These are phyloP conservation scores for Pseudogymnoascus sp. DNA, from an alignment of 2,329 filamentous ascomycete species.

Conservation along the genomic window DNA sequence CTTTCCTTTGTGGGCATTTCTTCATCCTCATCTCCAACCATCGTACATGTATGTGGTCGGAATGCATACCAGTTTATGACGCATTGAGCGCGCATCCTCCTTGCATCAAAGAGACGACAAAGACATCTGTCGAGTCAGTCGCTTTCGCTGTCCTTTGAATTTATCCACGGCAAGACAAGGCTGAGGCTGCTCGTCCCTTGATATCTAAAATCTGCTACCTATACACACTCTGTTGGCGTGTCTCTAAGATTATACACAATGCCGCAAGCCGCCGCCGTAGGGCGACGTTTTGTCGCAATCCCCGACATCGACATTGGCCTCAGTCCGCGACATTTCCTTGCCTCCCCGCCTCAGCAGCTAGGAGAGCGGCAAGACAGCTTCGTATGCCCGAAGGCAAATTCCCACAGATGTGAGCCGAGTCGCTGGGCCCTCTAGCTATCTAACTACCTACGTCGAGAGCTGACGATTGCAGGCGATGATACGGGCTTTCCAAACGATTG, in stretches of 20 bases:
- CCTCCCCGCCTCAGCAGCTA: slow-evolving; percentile 14
- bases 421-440: neutral
- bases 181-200: neutral
- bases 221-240: neutral
- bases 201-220: neutral
- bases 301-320: slow-evolving; percentile 13
- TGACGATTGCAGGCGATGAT: neutral
- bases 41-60: neutral
- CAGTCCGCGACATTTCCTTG: slow-evolving; percentile 22
- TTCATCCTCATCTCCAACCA: neutral
- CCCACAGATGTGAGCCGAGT: slow-evolving; percentile 22
- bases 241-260: neutral
- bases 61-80: slow-evolving; percentile 5
- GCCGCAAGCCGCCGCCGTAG: neutral
- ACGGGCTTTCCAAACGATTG: slow-evolving; percentile 36
- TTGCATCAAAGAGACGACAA: neutral
- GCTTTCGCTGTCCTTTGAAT: neutral
- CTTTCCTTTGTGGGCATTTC: neutral
- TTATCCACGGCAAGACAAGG: neutral
- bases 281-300: neutral
- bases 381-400: slow-evolving; percentile 15
- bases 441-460: neutral
- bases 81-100: slow-evolving; percentile 1
- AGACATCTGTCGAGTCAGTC: neutral
- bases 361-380: slow-evolving; percentile 12